Conservation (phyloP, 1,139 yeast species). For the Blastobotrys illinoisensis region DNA sequence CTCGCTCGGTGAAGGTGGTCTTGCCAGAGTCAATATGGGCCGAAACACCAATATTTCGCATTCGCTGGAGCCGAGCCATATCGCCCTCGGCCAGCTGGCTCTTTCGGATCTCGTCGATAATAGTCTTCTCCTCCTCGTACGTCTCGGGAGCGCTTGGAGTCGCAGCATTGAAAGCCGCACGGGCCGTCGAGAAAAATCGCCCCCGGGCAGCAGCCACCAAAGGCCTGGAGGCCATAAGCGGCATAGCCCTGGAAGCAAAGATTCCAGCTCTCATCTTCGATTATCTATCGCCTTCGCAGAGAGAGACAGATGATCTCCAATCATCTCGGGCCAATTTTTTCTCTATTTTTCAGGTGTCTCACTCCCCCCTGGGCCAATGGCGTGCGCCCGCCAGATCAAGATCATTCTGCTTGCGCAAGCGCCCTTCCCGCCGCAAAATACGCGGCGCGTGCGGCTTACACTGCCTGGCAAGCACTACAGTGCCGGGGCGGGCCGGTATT, state of each 20-base stretch:
- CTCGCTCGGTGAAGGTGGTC: conserved; percentile 96
- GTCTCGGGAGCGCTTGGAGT: conserved; percentile 7
- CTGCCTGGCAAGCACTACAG: too few species aligned
- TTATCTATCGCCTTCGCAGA: neutral
- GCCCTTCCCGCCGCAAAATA: neutral
- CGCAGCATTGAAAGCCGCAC: neutral
- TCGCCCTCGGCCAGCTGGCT: conserved; percentile 55
- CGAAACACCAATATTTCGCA: conserved; percentile 94
- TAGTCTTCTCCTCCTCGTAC: conserved; percentile 32
- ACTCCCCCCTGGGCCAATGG: neutral
- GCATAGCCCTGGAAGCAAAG: neutral
- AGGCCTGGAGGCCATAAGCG: neutral
- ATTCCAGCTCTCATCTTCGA: neutral
- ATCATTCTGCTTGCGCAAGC: neutral
- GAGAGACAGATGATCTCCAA: neutral
- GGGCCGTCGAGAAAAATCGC: neutral
- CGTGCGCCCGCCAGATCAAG: neutral
- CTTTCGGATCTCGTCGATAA: conserved; percentile 37
- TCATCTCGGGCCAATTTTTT: neutral
- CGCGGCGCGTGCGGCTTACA: neutral
- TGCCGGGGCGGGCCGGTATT: too few species aligned
- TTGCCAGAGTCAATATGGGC: conserved; percentile 98
- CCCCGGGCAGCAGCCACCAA: neutral
- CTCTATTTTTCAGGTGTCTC: neutral
- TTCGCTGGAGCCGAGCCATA: conserved; percentile 43